A percentile compares a stretch with the other conserved stretches of the same genome.
phyloP scores from a whole-genome alignment of 2,329 filamentous ascomycete species.

The Dothistroma pini region DNA sequence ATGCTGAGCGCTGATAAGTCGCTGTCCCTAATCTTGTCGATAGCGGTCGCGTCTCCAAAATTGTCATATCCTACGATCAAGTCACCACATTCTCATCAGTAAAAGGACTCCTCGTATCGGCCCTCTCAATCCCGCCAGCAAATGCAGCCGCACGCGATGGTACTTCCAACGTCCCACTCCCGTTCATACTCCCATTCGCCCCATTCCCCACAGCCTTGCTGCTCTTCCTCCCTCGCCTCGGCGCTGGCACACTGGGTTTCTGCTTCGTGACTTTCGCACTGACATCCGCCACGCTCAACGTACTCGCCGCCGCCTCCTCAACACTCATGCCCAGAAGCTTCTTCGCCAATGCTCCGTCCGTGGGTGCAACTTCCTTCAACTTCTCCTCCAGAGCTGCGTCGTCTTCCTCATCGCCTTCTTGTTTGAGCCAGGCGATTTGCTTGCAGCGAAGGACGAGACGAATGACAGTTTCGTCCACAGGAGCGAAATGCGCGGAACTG shows the following conservation, averaged over 20 bases:
- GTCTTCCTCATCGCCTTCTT: slow-evolving; percentile 33
- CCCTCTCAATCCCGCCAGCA: slow-evolving; percentile 12
- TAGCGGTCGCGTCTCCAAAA: too few relatives aligned
- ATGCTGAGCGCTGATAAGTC: too few relatives aligned
- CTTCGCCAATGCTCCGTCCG: slow-evolving; percentile 37
- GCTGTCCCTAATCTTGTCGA: too few relatives aligned
- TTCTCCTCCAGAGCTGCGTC: slow-evolving; percentile 26
- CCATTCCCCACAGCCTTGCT: slow-evolving; percentile 15
- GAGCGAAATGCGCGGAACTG: slow-evolving; percentile 64
- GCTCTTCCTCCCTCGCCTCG: slow-evolving; percentile 55
- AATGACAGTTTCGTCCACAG: slow-evolving; percentile 74
- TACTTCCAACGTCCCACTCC: slow-evolving; percentile 12
- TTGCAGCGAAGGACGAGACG: slow-evolving; percentile 71
- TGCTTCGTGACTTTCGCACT: slow-evolving; percentile 66
- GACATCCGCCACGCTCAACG: slow-evolving; percentile 71
- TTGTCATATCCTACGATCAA: slow-evolving; percentile 6
- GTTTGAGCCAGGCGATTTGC: slow-evolving; percentile 37
- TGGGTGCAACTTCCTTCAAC: slow-evolving; percentile 26
- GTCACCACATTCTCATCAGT: slow-evolving; percentile 23
- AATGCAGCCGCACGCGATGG: slow-evolving; percentile 9
- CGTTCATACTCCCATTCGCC: slow-evolving; percentile 4
- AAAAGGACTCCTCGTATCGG: slow-evolving; percentile 23
- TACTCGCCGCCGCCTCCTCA: slow-evolving; percentile 65
- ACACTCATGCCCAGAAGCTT: slow-evolving; percentile 70
- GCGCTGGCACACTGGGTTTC: slow-evolving; percentile 77